Evolutionary conservation across 192 early-diverging fungal genomes (phyloP), one percentile per base, ranked within the genome.

Genomic region (Dimargaris cristalligena): DNA sequence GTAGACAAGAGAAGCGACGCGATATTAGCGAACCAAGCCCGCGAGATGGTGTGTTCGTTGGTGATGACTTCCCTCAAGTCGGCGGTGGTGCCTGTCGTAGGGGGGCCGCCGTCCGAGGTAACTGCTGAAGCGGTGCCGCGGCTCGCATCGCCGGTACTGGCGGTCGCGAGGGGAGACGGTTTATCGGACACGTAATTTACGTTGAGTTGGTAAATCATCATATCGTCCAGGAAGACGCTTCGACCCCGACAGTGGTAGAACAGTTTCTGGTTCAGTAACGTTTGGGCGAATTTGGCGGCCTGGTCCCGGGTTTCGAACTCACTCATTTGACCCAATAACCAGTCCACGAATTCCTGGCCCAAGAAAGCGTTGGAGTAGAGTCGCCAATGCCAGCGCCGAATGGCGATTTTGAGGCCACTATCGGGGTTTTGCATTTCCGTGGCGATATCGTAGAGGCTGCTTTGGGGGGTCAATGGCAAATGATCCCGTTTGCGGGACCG

Each of bases 281-380:
- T 58, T 63, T 89, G 89, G 10, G 90, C 94, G 65, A 88, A 83
- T 0, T 68, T 71, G 4, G 87, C 76, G 0, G 92, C 94, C 41
- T 83, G 79, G 28, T 84, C 77, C 3, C 91, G 71, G 4, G 82
- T 83, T 14, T 79, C 71, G 45, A 93, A 76, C 49, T 88, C 86
- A 29, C 71, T 69, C 71, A 94, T 86, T 41, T 80, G 80, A 33
- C 69, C 64, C 46, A 93, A 70, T 30, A 92, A 63, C 92, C 92
- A 97, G 61, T 94, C 86, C 2, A 95, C 86, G 47, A 81, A 75
- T 59, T 95, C 90, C 44, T 73, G 80, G 25, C 94, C 92, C 34
- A 85, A 66, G 64, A 94, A 90, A 0, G 81, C 76, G 25, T 73
- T 68, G 35, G 74, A 71, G 65, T 88, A 92, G 33, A 86, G 61